Percentiles rank a stretch among this genome's conserved stretches.
These are phyloP conservation scores for Nadsonia commutata DNA, from an alignment of 1,139 yeast genomes.

Conservation along the genomic window DNA sequence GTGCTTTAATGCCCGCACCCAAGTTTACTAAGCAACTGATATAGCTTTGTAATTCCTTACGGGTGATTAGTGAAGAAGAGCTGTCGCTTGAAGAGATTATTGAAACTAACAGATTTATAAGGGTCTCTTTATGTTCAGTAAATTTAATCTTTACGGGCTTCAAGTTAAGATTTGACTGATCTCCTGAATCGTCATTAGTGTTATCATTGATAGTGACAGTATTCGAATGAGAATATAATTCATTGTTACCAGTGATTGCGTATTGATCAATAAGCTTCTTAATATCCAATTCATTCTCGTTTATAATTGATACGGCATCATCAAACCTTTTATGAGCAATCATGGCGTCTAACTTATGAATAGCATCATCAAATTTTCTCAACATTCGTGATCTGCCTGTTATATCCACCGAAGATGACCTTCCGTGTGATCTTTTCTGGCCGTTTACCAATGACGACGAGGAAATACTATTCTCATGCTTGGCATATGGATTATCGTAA, in stretches of 20 bases:
- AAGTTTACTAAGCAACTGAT: constrained; percentile 23
- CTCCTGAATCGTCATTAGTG: constrained; percentile 3
- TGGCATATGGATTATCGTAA: too few relatives aligned
- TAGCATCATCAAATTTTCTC: constrained; percentile 42
- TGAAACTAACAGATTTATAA: constrained; percentile 17
- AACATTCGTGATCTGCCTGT: constrained; percentile 19
- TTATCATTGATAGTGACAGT: constrained; percentile 3
- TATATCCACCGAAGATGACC: constrained; percentile 10
- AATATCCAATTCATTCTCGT: constrained; percentile 13
- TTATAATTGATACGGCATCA: constrained; percentile 39
- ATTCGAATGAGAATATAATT: constrained; percentile 10
- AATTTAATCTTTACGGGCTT: constrained; percentile 11
- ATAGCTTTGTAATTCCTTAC: constrained; percentile 21
- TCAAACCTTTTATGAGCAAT: constrained; percentile 46
- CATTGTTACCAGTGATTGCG: constrained; percentile 8
- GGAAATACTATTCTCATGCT: too few relatives aligned
- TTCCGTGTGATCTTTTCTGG: too few relatives aligned
- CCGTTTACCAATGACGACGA: too few relatives aligned
- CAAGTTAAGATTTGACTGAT: not conserved
- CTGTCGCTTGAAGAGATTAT: constrained; percentile 24
- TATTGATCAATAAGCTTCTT: constrained; percentile 8
- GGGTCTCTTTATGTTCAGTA: constrained; percentile 17
- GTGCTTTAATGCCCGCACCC: constrained; percentile 32
- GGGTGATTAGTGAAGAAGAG: constrained; percentile 17
- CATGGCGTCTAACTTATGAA: constrained; percentile 53